Percentiles rank a stretch among this genome's conserved stretches.
These are phyloP conservation scores for Hymenotorrendiella dingleyae DNA, from an alignment of 2,329 filamentous ascomycete species.

Conservation along the genomic window DNA sequence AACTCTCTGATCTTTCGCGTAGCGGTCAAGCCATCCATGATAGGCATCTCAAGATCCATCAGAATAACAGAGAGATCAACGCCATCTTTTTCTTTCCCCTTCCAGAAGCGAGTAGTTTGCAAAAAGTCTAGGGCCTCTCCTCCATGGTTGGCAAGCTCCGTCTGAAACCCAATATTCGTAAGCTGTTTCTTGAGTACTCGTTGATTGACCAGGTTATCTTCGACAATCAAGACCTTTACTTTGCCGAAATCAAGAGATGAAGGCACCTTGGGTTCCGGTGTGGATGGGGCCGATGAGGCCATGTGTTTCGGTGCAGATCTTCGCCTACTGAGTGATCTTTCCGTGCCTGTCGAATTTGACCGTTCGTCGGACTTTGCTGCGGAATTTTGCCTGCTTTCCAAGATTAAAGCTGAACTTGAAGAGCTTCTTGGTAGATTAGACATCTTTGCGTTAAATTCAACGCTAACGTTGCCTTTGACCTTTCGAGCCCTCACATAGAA, in stretches of 20 bases:
- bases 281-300: not conserved
- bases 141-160: conserved; percentile 59
- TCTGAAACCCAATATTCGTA: conserved; percentile 53
- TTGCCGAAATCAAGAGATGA: conserved; percentile 16
- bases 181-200: conserved; percentile 57
- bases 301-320: too few relatives aligned
- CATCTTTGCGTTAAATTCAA: conserved; percentile 17
- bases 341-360: too few relatives aligned
- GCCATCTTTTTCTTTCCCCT: conserved; percentile 35
- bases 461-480: conserved; percentile 19
- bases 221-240: conserved; percentile 55
- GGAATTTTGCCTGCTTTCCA: conserved; percentile 20
- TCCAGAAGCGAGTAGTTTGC: conserved; percentile 51
- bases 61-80: conserved; percentile 60
- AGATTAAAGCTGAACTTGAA: conserved; percentile 14
- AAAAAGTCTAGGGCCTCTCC: conserved; percentile 55
- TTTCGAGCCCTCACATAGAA: conserved; percentile 52
- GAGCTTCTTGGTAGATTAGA: conserved; percentile 16
- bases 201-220: conserved; percentile 64
- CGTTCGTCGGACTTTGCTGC: conserved; percentile 15
- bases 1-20: conserved; percentile 63
- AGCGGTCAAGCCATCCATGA: conserved; percentile 76
- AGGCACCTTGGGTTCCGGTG: conserved; percentile 2
- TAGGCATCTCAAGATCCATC: conserved; percentile 80
- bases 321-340: conserved; percentile 2